Percentiles rank a stretch among this genome's conserved stretches.
phyloP scores from a whole-genome alignment of 192 early-diverging fungal species.

The Geranomyces michiganensis region DNA sequence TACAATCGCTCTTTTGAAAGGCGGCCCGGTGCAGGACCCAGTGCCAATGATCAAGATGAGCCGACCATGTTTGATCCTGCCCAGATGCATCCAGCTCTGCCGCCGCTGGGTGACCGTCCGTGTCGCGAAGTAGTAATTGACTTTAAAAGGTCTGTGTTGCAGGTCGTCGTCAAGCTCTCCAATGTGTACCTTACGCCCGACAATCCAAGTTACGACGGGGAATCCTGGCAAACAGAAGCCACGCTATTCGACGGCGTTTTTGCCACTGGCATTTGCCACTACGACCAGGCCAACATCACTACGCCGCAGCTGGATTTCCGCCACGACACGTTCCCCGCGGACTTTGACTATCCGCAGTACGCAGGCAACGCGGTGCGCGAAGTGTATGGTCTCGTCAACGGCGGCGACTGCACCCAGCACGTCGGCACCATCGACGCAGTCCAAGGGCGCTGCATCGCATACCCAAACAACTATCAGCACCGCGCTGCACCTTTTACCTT shows the following conservation, averaged over 20 bases:
- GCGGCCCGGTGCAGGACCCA: background rate
- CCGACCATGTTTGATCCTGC: background rate
- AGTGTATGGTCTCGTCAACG: slow-evolving; percentile 41
- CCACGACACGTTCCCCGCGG: slow-evolving; percentile 27
- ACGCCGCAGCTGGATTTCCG: slow-evolving; percentile 63
- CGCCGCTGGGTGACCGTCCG: background rate
- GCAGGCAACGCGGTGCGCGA: background rate
- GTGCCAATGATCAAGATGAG: background rate
- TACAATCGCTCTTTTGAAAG: slow-evolving; percentile 35
- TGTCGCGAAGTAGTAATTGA: background rate
- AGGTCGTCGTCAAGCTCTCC: slow-evolving; percentile 75
- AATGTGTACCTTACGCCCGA: slow-evolving; percentile 71
- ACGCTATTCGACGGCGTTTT: slow-evolving; percentile 72
- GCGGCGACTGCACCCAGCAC: slow-evolving; percentile 37
- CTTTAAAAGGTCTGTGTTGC: slow-evolving; percentile 11
- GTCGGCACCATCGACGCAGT: slow-evolving; percentile 48
- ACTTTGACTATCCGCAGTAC: slow-evolving; percentile 3
- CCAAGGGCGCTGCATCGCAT: slow-evolving; percentile 66
- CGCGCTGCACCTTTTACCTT: slow-evolving; percentile 64
- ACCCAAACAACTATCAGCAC: slow-evolving; percentile 77
- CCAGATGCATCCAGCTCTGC: background rate
- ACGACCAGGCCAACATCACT: slow-evolving; percentile 71
- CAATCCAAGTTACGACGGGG: slow-evolving; percentile 56
- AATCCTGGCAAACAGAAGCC: slow-evolving; percentile 73
- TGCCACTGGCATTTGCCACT: slow-evolving; percentile 76